Percentiles rank a stretch among this genome's conserved stretches.
Conservation (phyloP, 352 stramenopile genomes). For the Phytophthora agathidicida region DNA sequence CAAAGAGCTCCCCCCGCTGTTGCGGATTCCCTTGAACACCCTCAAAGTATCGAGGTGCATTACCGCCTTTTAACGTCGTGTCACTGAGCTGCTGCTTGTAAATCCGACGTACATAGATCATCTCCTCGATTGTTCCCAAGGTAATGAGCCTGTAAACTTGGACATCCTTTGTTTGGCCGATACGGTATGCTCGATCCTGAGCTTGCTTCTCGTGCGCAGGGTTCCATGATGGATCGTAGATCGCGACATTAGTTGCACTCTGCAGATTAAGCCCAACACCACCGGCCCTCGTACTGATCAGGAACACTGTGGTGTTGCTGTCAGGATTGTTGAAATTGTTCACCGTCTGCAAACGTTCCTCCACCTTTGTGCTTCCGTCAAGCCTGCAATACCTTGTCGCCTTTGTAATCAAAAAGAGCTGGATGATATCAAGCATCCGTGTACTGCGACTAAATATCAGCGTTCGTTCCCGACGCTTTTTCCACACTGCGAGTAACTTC, state of each 20-base stretch:
- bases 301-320: conserved; percentile 66
- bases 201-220: conserved; percentile 86
- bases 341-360: conserved; percentile 75
- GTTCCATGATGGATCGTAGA: conserved; percentile 91
- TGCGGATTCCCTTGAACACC: conserved; percentile 76
- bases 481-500: conserved; percentile 71
- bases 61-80: conserved; percentile 74
- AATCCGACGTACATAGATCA: conserved; percentile 89
- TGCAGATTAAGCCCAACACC: conserved; percentile 81
- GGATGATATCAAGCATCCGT: conserved; percentile 83
- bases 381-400: conserved; percentile 65
- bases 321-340: conserved; percentile 73
- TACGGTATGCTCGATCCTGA: conserved; percentile 85
- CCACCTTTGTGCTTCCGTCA: conserved; percentile 77
- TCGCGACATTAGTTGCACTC: conserved; percentile 83
- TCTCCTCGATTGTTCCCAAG: conserved; percentile 87
- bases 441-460: conserved; percentile 82
- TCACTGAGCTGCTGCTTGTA: conserved; percentile 89
- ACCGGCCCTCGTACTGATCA: conserved; percentile 82
- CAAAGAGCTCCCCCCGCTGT: conserved; percentile 81
- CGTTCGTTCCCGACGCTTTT: conserved; percentile 66
- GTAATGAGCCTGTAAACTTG: conserved; percentile 87
- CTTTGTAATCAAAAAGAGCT: conserved; percentile 77
- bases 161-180: conserved; percentile 87
- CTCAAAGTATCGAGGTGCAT: conserved; percentile 81